Conservation (phyloP, 148 eudicot species). For the Rhododendron henanense region DNA sequence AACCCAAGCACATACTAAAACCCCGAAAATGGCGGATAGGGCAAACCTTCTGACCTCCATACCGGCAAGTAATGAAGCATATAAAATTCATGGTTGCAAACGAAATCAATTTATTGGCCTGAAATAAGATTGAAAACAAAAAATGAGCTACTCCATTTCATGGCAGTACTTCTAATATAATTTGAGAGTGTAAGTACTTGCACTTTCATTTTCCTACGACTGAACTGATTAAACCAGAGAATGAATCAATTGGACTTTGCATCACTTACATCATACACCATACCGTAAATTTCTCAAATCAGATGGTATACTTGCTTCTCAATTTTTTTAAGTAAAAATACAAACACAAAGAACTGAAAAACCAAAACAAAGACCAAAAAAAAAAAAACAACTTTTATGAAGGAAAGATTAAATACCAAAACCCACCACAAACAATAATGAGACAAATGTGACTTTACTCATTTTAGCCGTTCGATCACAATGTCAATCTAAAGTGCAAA, state of each 20-base stretch:
- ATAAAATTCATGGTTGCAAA: conserved; percentile 16
- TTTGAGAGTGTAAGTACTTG: no score
- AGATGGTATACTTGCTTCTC: neutral
- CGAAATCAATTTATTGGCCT: neutral
- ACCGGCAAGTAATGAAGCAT: conserved; percentile 2
- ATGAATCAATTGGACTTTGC: neutral
- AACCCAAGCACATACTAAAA: conserved; percentile 22
- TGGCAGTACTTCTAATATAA: neutral
- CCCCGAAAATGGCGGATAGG: conserved; percentile 9
- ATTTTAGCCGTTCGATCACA: neutral
- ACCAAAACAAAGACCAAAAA: neutral
- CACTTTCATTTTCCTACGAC: neutral
- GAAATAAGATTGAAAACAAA: neutral
- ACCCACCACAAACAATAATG: neutral
- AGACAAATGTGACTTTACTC: neutral
- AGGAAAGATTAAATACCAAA: neutral
- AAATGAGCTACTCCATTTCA: neutral
- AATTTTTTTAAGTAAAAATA: neutral
- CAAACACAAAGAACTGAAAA: neutral
- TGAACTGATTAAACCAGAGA: neutral
- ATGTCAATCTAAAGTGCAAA: neutral
- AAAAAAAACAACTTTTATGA: neutral
- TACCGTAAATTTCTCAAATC: neutral
- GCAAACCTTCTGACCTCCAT: conserved; percentile 24
- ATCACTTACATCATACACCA: neutral